A percentile compares a stretch with the other conserved stretches of the same genome.
These are phyloP conservation scores for Jamesozyma gamospora DNA, from an alignment of 805 yeast genomes.

Conservation along the genomic window DNA sequence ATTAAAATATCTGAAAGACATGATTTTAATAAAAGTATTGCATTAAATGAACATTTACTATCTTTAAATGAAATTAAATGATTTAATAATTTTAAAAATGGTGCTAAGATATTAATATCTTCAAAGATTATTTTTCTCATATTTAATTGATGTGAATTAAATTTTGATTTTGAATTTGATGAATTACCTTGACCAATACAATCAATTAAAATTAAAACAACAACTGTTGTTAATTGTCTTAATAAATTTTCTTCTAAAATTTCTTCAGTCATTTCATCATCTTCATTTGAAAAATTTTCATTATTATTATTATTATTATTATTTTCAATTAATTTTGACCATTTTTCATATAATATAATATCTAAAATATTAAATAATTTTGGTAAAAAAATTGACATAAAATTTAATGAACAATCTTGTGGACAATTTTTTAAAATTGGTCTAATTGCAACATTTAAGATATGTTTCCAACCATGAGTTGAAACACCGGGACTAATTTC, in stretches of 20 bases:
- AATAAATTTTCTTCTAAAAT: conserved; percentile 96
- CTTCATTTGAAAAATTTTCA: conserved; percentile 46
- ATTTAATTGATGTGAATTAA: conserved; percentile 49
- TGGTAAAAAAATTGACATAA: conserved; percentile 73
- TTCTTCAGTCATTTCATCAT: conserved; percentile 85
- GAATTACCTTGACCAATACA: conserved; percentile 67
- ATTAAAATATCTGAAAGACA: conserved; percentile 59
- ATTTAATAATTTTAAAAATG: conserved; percentile 62
- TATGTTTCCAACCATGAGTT: conserved; percentile 93
- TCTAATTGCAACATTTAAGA: conserved; percentile 81
- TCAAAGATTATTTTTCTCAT: conserved; percentile 58
- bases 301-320: conserved; percentile 23
- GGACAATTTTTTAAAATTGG: conserved; percentile 88
- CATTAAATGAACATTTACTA: conserved; percentile 85
- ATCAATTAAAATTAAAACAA: conserved; percentile 78
- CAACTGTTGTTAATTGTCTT: conserved; percentile 86
- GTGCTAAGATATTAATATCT: conserved; percentile 60
- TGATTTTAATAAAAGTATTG: conserved; percentile 69
- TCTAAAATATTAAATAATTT: conserved; percentile 65
- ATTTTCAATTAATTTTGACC: conserved; percentile 43
- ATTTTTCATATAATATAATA: conserved; percentile 56
- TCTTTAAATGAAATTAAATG: conserved; percentile 78
- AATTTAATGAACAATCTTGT: conserved; percentile 48
- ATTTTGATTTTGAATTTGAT: conserved; percentile 30
- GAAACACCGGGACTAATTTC: conserved; percentile 62